Percentiles rank a stretch among this genome's conserved stretches.
Conservation (phyloP, 345 rosid genomes). For the Euphorbia peplus region DNA sequence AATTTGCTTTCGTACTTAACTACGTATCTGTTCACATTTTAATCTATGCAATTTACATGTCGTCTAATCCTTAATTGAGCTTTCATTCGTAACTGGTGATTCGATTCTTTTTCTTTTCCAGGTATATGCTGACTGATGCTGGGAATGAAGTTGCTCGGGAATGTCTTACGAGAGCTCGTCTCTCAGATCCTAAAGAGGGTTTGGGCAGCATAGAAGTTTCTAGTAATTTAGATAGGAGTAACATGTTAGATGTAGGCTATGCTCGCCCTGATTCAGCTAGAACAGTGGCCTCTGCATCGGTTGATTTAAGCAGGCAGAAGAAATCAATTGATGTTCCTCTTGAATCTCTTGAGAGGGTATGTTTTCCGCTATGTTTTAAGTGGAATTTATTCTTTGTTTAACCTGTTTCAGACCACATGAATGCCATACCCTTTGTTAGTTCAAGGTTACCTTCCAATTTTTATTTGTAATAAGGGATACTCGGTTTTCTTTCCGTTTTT, state of each 20-base stretch:
- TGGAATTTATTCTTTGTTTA: neutral
- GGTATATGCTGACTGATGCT: constrained; percentile 85
- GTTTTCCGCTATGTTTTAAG: neutral
- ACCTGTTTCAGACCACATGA: neutral
- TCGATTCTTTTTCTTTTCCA: constrained; percentile 23
- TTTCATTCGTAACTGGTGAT: neutral
- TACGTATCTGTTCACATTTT: neutral
- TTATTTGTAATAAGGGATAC: no score
- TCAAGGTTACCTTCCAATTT: neutral
- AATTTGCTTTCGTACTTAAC: neutral
- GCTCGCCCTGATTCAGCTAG: constrained; percentile 24
- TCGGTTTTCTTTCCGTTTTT: no score
- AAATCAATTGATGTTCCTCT: constrained; percentile 40
- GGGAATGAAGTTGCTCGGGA: constrained; percentile 73
- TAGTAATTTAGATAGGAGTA: constrained; percentile 27
- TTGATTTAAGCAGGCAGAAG: constrained; percentile 28
- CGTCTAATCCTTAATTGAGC: neutral
- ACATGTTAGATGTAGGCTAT: constrained; percentile 26
- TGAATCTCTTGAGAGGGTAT: constrained; percentile 56
- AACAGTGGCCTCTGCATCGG: constrained; percentile 25
- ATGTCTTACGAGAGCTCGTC: constrained; percentile 65
- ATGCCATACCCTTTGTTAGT: neutral
- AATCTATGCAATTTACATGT: neutral
- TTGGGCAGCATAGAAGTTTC: constrained; percentile 32
- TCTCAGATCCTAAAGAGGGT: constrained; percentile 40